Percentiles rank a stretch among this genome's conserved stretches.
Evolutionary conservation across 164 flowering plant genomes (phyloP).

Genomic region (Magnolia changhungtana): DNA sequence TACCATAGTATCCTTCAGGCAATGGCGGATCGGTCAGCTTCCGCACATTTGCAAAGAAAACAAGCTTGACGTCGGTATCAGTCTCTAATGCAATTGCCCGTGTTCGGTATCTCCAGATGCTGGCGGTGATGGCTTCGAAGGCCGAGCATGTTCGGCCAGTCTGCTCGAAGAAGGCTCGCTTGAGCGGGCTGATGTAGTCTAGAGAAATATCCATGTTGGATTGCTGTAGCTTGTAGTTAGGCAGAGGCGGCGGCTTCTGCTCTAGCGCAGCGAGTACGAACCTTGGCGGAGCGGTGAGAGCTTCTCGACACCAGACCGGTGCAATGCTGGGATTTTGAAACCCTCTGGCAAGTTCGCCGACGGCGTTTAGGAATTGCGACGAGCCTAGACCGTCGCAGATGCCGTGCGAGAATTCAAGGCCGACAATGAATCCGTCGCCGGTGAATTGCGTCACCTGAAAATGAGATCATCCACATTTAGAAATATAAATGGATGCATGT

Average conservation of each 20-base stretch:
- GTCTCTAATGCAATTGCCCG: slow-evolving; percentile 21
- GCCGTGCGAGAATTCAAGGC: slow-evolving; percentile 57
- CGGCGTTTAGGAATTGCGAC: slow-evolving; percentile 60
- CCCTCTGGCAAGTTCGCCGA: slow-evolving; percentile 60
- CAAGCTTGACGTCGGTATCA: slow-evolving; percentile 34
- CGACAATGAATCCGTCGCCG: slow-evolving; percentile 59
- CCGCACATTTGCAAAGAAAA: slow-evolving; percentile 61
- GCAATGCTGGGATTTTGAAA: slow-evolving; percentile 20
- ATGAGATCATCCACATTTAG: no score
- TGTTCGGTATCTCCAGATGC: slow-evolving; percentile 44
- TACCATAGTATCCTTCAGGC: slow-evolving; percentile 64
- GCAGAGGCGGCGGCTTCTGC: slow-evolving; percentile 29
- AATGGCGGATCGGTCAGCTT: slow-evolving; percentile 42
- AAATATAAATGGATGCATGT: no score
- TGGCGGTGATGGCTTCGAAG: slow-evolving; percentile 56
- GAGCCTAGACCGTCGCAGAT: slow-evolving; percentile 75
- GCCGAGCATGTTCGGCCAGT: slow-evolving; percentile 50
- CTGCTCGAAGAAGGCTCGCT: slow-evolving; percentile 27
- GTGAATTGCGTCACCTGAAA: slow-evolving; percentile 50
- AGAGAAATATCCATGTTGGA: slow-evolving; percentile 43
- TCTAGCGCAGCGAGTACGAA: background rate
- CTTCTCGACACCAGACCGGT: slow-evolving; percentile 55
- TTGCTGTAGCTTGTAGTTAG: slow-evolving; percentile 39
- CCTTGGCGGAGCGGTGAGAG: slow-evolving; percentile 22
- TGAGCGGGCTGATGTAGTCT: slow-evolving; percentile 37